Conservation (phyloP, 208 protist genomes). For the Jaenimonas drosophilae region DNA sequence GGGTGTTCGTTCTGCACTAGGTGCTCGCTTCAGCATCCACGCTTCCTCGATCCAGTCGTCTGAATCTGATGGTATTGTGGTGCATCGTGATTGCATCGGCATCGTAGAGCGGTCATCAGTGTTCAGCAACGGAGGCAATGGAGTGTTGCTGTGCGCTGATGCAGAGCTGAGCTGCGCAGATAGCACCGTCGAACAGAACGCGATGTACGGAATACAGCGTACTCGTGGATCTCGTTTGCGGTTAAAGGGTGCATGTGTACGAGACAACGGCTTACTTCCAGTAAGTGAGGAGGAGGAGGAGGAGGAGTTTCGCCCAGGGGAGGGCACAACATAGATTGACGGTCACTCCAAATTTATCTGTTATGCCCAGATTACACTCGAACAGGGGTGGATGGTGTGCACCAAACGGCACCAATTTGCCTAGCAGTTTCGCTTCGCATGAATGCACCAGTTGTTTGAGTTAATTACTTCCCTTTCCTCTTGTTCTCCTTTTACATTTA, state of each 20-base stretch:
- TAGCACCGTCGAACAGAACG: slow-evolving; percentile 53
- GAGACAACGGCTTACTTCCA: slow-evolving; percentile 49
- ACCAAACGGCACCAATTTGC: too few relatives aligned
- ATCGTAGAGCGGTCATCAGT: slow-evolving; percentile 28
- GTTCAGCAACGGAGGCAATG: slow-evolving; percentile 44
- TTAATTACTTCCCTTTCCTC: slow-evolving; percentile 4
- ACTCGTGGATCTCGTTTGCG: slow-evolving; percentile 30
- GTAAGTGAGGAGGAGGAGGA: slow-evolving; percentile 24
- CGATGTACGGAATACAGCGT: slow-evolving; percentile 52
- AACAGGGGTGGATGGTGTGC: too few relatives aligned
- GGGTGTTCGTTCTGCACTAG: slow-evolving; percentile 18
- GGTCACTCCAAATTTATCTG: too few relatives aligned
- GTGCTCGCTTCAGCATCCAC: slow-evolving; percentile 7
- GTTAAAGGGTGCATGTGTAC: slow-evolving; percentile 28
- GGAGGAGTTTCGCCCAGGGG: slow-evolving; percentile 1
- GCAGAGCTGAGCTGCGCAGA: slow-evolving; percentile 22
- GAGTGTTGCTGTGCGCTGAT: slow-evolving; percentile 24
- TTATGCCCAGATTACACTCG: too few relatives aligned
- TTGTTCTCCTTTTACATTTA: slow-evolving; percentile 4
- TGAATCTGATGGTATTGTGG: slow-evolving; percentile 40
- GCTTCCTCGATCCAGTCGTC: slow-evolving; percentile 42
- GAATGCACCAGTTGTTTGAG: neutral
- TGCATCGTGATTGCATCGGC: slow-evolving; percentile 21
- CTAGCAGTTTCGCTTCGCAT: too few relatives aligned
- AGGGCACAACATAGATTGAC: too few relatives aligned